Conservation (phyloP, 768 basidiomycete species). For the Favolaschia claudopus region DNA sequence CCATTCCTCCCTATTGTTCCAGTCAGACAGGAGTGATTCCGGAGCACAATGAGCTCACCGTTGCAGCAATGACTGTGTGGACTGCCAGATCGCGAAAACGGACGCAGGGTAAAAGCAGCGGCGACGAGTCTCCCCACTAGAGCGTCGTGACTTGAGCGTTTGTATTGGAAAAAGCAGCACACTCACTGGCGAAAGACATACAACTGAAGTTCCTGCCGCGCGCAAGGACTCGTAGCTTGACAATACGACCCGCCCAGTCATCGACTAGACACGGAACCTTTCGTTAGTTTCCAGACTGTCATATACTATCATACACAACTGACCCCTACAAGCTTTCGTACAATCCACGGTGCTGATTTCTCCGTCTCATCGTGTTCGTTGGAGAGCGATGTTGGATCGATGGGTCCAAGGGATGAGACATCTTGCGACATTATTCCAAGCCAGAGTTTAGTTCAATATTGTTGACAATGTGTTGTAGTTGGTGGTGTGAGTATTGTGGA, state of each 20-base stretch:
- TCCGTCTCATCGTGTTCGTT: slow-evolving; percentile 53
- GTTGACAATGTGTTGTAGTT: not conserved
- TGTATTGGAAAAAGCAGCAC: no score
- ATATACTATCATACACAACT: no score
- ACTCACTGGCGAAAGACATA: slow-evolving; percentile 70
- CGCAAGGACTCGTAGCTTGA: slow-evolving; percentile 69
- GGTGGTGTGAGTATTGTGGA: no score
- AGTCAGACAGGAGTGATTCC: not conserved
- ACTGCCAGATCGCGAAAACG: slow-evolving; percentile 69
- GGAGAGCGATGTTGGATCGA: slow-evolving; percentile 55
- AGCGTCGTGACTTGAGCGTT: not conserved
- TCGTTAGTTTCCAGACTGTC: no score
- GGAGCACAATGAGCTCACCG: slow-evolving; percentile 51
- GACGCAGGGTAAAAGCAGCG: slow-evolving; percentile 68
- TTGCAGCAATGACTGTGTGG: slow-evolving; percentile 66
- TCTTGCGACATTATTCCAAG: slow-evolving; percentile 25
- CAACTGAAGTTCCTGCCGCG: slow-evolving; percentile 63
- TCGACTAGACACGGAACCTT: slow-evolving; percentile 58
- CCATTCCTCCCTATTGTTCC: slow-evolving; percentile 51
- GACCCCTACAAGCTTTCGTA: slow-evolving; percentile 70
- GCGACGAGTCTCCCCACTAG: slow-evolving; percentile 75
- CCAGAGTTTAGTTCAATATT: no score
- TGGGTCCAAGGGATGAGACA: slow-evolving; percentile 53
- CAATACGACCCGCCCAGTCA: slow-evolving; percentile 69
- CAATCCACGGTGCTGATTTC: slow-evolving; percentile 66